Evolutionary conservation across 495 filamentous ascomycete species (phyloP), one percentile per base, ranked within the genome.

Genomic region (Annulohypoxylon moriforme): DNA sequence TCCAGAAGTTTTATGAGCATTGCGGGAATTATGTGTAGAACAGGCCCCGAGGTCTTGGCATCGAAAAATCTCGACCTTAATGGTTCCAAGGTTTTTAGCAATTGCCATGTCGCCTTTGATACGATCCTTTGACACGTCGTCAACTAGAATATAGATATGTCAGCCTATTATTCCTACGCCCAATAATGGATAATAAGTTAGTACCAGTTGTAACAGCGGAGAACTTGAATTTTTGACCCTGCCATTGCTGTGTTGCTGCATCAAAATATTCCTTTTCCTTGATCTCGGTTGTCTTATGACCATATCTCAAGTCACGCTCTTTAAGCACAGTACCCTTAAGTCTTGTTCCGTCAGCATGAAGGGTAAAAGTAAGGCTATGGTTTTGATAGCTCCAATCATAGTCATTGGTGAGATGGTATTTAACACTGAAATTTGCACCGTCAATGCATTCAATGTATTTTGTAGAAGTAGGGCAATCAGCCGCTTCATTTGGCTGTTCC

Each of bases 361-460:
- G n/a, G n/a, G n/a, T n/a, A n/a, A n/a, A n/a, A n/a, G n/a, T n/a
- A 16, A 75, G 57, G 25, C 0, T 1, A 27, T 68, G 56, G 0
- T n/a, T 4, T 36, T 4, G 16, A 46, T 50, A 52, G 0, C 58
- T 22, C 74, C 74, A 76, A 9, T 20, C 29, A 20, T 74, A 72
- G 22, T 57, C 16, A 1, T 22, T 5, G 8, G 36, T 33, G 1
- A 61, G 13, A 9, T 0, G 3, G 1, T 29, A 13, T 22, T 58
- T 61, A n/a, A 82, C 69, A 10, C 7, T 22, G 47, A 80, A 82
- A 49, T 77, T 60, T 0, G 73, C 64, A 16, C 65, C 68, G 16
- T 78, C 72, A 10, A 71, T 56, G 27, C 74, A 78, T 65, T 81
- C 76, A 14, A 82, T 73, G 58, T 80, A 82, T 33, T 71, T 79